Conservation (phyloP, 2,329 filamentous ascomycete genomes). For the Myriosclerotinia duriaeana region DNA sequence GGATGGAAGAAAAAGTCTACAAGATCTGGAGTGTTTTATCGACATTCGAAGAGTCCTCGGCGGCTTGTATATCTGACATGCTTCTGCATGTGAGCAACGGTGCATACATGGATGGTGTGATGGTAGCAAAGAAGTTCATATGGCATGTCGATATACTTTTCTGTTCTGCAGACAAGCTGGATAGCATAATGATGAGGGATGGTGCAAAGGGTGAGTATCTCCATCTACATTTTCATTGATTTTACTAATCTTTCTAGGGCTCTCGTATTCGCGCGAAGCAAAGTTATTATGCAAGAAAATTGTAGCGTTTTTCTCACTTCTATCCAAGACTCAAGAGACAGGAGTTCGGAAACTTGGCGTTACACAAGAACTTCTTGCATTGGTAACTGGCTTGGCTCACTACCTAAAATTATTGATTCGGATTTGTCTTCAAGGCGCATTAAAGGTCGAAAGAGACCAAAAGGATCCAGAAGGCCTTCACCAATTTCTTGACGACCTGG, state of each 20-base stretch:
- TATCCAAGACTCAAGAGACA: slow-evolving; percentile 92
- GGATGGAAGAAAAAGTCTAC: slow-evolving; percentile 96
- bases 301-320: slow-evolving; percentile 91
- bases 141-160: slow-evolving; percentile 94
- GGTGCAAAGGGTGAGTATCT: slow-evolving; percentile 70
- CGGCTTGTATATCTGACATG: slow-evolving; percentile 99
- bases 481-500: slow-evolving; percentile 79
- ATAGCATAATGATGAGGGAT: slow-evolving; percentile 65
- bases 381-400: slow-evolving; percentile 93
- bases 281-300: slow-evolving; percentile 99
- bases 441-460: slow-evolving; percentile 86
- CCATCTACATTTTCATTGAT: neutral
- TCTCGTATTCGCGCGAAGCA: slow-evolving; percentile 92
- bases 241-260: slow-evolving; percentile 50
- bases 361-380: slow-evolving; percentile 94
- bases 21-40: slow-evolving; percentile 98
- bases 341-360: slow-evolving; percentile 90
- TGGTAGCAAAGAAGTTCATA: slow-evolving; percentile 95
- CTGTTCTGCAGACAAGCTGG: slow-evolving; percentile 80
- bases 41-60: slow-evolving; percentile 94
- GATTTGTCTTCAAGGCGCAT: slow-evolving; percentile 89
- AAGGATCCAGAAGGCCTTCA: slow-evolving; percentile 72
- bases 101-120: slow-evolving; percentile 89
- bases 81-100: slow-evolving; percentile 97
- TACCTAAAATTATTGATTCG: slow-evolving; percentile 97